Evolutionary conservation across 108 stramenopile species (phyloP), one percentile per base, ranked within the genome.

Genomic region (Discostella stelligeroides): DNA sequence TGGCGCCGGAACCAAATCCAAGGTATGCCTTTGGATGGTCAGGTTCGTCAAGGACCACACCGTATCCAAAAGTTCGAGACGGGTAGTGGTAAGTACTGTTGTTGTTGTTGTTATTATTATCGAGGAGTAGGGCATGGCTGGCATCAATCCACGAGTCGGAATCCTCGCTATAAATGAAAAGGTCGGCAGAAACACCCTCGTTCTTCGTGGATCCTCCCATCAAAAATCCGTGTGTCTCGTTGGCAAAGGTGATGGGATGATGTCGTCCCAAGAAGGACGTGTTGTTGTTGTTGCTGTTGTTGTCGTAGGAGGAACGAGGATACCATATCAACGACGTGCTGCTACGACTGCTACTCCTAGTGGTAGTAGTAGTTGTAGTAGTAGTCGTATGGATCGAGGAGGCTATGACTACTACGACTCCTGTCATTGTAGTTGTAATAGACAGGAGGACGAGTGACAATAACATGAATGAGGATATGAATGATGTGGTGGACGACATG

Each of bases 241-340:
- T 77, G 27, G 76, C 69, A 65, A 77, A 77, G 15, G 70, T 71
- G 13, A 77, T 71, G 4, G 76, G 76, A 63, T 77, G 76, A 41
- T 77, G 76, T 12, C 76, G 60, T 15, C 68, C 69, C 28, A 20
- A 63, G 64, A 41, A 42, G n/a, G n/a, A n/a, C n/a, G n/a, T n/a
- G n/a, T n/a, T n/a, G n/a, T n/a, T n/a, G 9, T 50, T 25, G 49
- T 7, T 1, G 18, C 23, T 0, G 10, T 21, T 12, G 23, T 6
- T 9, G 21, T 50, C 49, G 49, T 24, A 50, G 49, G 49, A 50
- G 1, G 49, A 24, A 10, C 23, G 21, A 0, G 23, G 0, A 0
- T 1, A 1, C 48, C 48, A 49, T 5, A 17, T 17, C 5, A 46
- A 46, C 45, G 45, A 5, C 45, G 45, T n/a, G n/a, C n/a, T n/a